These are phyloP conservation scores for Odonthalia washingtoniensis DNA, from an alignment of 31 red algal genomes.

Conservation along the genomic window DNA sequence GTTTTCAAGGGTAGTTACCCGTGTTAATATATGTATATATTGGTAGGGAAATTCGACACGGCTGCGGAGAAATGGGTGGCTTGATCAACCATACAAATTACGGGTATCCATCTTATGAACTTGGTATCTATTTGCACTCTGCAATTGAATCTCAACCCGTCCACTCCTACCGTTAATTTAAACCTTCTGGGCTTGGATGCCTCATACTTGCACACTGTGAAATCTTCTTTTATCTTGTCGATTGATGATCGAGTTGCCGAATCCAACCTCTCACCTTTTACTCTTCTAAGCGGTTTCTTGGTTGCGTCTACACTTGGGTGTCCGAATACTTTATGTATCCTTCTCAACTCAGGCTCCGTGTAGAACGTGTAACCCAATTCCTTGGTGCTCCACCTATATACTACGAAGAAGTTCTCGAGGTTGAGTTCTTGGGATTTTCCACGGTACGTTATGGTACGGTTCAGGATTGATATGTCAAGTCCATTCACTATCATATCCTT, in stretches of 20 bases:
- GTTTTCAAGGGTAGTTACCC: too few relatives aligned
- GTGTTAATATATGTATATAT: too few relatives aligned
- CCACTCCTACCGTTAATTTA: constrained; percentile 4
- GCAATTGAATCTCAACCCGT: background rate
- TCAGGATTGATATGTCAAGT: background rate
- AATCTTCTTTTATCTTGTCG: background rate
- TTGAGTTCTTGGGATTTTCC: background rate
- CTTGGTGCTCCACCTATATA: background rate
- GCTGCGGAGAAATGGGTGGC: background rate
- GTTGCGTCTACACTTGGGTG: background rate
- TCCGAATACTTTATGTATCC: background rate
- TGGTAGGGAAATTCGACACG: too few relatives aligned
- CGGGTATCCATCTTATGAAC: background rate
- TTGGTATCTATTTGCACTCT: background rate
- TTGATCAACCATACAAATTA: background rate
- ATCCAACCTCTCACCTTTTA: background rate
- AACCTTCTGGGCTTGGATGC: background rate
- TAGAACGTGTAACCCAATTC: background rate
- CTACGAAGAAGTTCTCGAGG: too few relatives aligned
- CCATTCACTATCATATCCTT: background rate
- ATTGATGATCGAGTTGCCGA: background rate
- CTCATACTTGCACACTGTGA: background rate
- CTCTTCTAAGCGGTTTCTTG: background rate
- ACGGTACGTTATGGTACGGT: background rate
- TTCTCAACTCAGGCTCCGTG: background rate